These are phyloP conservation scores for Trichoderma sp. DNA, from an alignment of 2,329 filamentous ascomycete species.

Conservation along the genomic window DNA sequence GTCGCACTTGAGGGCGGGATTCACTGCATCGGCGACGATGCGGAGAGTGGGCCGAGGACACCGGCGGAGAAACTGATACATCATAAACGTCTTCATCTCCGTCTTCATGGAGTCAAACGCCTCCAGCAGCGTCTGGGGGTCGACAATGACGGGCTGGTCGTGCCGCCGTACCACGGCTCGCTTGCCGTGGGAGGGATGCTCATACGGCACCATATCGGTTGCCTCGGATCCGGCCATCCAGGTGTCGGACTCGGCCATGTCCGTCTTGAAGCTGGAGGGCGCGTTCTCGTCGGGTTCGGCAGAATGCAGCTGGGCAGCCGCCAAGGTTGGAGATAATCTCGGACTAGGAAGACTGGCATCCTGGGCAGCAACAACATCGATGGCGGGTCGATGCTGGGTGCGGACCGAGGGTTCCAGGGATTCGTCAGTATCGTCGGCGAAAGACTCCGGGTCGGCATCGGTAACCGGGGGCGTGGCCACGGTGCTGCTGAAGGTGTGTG, in stretches of 20 bases:
- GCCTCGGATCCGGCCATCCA: constrained; percentile 50
- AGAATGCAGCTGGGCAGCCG: constrained; percentile 61
- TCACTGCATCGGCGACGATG: constrained; percentile 86
- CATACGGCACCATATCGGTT: constrained; percentile 31
- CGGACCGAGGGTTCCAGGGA: constrained; percentile 51
- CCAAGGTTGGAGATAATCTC: constrained; percentile 87
- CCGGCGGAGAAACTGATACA: constrained; percentile 90
- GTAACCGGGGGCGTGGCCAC: constrained; percentile 76
- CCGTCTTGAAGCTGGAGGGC: constrained; percentile 40
- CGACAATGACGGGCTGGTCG: constrained; percentile 56
- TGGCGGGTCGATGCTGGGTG: constrained; percentile 53
- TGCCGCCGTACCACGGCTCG: constrained; percentile 4
- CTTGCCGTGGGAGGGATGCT: constrained; percentile 29
- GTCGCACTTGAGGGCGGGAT: constrained; percentile 92
- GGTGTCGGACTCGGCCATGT: constrained; percentile 35
- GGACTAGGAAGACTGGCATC: constrained; percentile 95
- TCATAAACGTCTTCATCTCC: constrained; percentile 91
- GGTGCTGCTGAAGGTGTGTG: constrained; percentile 62
- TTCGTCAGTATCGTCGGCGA: constrained; percentile 56
- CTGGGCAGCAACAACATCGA: constrained; percentile 74
- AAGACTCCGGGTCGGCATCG: constrained; percentile 69
- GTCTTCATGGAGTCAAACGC: constrained; percentile 89
- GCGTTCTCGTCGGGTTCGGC: constrained; percentile 51
- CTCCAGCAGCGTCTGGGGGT: constrained; percentile 84
- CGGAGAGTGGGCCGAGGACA: constrained; percentile 87